A percentile compares a stretch with the other conserved stretches of the same genome.
These are phyloP conservation scores for Pyrus hybrid DNA, from an alignment of 331 rosid genomes.

Conservation along the genomic window DNA sequence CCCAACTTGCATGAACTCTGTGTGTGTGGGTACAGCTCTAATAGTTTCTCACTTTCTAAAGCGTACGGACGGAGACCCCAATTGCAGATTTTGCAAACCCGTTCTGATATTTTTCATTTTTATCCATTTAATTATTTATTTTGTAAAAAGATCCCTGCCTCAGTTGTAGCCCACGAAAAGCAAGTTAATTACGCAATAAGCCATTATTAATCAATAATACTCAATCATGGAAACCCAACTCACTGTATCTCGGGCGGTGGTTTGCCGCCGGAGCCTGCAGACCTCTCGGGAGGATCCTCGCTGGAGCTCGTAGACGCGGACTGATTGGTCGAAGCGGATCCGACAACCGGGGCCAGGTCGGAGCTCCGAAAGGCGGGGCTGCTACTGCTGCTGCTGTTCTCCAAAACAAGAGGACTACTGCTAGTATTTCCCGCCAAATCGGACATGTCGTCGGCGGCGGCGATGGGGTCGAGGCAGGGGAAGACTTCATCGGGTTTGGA, in stretches of 20 bases:
- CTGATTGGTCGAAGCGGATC: constrained; percentile 51
- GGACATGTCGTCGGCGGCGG: constrained; percentile 12
- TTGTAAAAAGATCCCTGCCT: not conserved
- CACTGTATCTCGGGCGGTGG: constrained; percentile 68
- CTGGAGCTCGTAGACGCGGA: constrained; percentile 76
- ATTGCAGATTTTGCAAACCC: not conserved
- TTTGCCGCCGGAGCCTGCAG: constrained; percentile 55
- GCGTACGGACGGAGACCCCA: constrained; percentile 20
- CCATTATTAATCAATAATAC: not conserved
- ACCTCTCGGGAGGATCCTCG: constrained; percentile 68
- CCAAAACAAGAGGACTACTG: not conserved
- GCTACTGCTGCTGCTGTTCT: not conserved
- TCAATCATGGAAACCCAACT: constrained; percentile 33
- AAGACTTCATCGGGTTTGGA: not conserved
- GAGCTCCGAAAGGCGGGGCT: constrained; percentile 3
- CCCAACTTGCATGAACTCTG: constrained; percentile 26
- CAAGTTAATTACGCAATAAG: constrained; percentile 11
- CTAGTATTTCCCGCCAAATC: constrained; percentile 19
- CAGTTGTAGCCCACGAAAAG: constrained; percentile 2
- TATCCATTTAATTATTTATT: not conserved
- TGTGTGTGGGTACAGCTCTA: not conserved
- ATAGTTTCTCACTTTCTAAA: not conserved
- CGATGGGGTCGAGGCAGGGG: constrained; percentile 18
- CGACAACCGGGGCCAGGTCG: constrained; percentile 13
- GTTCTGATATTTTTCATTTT: not conserved